Evolutionary conservation across 768 basidiomycete genomes (phyloP).

Genomic region (Cubamyces sp.): DNA sequence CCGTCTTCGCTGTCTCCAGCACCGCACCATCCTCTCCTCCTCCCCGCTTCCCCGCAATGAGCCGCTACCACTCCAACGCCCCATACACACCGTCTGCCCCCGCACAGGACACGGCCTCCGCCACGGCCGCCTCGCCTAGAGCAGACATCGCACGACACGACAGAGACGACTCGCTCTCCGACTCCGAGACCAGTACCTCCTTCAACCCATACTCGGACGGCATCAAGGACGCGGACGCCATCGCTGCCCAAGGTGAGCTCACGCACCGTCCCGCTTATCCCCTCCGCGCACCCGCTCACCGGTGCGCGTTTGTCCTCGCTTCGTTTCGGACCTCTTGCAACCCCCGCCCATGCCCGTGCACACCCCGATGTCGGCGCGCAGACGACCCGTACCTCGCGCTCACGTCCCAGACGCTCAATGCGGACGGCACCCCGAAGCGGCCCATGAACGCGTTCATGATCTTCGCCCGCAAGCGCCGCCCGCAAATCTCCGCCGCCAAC

Average conservation of each 20-base stretch:
- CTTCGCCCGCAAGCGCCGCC: slow-evolving; percentile 79
- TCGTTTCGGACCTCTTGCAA: too few species aligned
- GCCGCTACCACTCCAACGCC: slow-evolving; percentile 29
- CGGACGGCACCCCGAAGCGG: slow-evolving; percentile 86
- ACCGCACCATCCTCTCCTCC: not conserved
- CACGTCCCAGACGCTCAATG: slow-evolving; percentile 80
- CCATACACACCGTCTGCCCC: slow-evolving; percentile 28
- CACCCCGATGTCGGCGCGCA: slow-evolving; percentile 17
- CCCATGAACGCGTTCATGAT: slow-evolving; percentile 97
- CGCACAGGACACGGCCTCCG: slow-evolving; percentile 8
- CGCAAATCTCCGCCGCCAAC: slow-evolving; percentile 85
- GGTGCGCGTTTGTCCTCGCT: not conserved
- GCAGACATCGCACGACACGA: slow-evolving; percentile 23
- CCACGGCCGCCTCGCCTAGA: not conserved
- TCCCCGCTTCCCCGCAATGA: slow-evolving; percentile 22
- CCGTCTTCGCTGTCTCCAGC: not conserved
- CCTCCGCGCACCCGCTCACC: not conserved
- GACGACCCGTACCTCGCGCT: slow-evolving; percentile 51
- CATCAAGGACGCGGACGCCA: slow-evolving; percentile 22
- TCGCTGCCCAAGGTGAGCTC: slow-evolving; percentile 25
- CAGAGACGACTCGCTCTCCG: slow-evolving; percentile 51
- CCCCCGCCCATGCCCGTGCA: too few species aligned
- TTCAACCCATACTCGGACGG: slow-evolving; percentile 21
- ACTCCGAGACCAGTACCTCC: slow-evolving; percentile 47
- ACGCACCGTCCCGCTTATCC: not conserved